These are phyloP conservation scores for Entoloma clypeatum DNA, from an alignment of 1,284 basidiomycete species.

Conservation along the genomic window DNA sequence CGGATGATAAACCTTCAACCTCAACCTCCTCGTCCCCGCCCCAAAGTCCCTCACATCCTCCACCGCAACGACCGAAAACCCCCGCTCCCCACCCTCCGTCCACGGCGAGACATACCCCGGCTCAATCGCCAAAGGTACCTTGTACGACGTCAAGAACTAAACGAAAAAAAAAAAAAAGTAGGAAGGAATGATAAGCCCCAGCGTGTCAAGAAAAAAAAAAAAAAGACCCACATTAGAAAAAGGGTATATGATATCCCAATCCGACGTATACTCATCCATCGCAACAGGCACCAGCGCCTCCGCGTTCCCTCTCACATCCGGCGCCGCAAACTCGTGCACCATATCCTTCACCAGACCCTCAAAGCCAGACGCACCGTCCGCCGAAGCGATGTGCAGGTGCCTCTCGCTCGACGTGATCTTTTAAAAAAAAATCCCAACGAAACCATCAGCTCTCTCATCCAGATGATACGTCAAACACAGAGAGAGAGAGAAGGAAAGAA, in stretches of 20 bases:
- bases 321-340: slow-evolving; percentile 53
- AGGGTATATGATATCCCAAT: slow-evolving; percentile 89
- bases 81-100: slow-evolving; percentile 30
- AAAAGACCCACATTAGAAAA: slow-evolving; percentile 65
- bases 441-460: no score
- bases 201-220: slow-evolving; percentile 3
- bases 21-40: slow-evolving; percentile 69
- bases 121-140: slow-evolving; percentile 57
- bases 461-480: no score
- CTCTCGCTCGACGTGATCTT: slow-evolving; percentile 73
- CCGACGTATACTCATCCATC: slow-evolving; percentile 68
- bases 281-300: slow-evolving; percentile 39
- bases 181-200: background rate
- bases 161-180: slow-evolving; percentile 15
- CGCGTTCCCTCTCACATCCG: slow-evolving; percentile 19
- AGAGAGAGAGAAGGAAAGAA: slow-evolving; percentile 3
- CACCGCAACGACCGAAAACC: slow-evolving; percentile 59
- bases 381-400: slow-evolving; percentile 78
- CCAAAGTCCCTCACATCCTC: slow-evolving; percentile 55
- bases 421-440: slow-evolving; percentile 27
- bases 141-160: slow-evolving; percentile 77
- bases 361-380: slow-evolving; percentile 83
- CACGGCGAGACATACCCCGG: slow-evolving; percentile 53
- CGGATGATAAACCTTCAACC: slow-evolving; percentile 75
- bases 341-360: slow-evolving; percentile 60